Evolutionary conservation across 169 alveolate species (phyloP), one percentile per base, ranked within the genome.

Genomic region (Babesia ovata): DNA sequence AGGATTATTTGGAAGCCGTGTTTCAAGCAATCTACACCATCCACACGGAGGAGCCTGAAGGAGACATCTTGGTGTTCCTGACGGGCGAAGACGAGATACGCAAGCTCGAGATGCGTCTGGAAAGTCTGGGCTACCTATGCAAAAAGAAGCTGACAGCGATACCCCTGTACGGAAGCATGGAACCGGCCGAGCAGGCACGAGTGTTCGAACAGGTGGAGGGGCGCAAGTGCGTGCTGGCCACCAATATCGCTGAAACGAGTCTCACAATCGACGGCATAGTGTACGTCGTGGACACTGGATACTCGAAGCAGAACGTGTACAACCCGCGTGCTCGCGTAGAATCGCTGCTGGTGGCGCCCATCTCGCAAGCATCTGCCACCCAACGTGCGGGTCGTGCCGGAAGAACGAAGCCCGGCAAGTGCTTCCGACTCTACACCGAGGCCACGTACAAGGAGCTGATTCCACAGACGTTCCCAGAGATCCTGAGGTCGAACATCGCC

Each of bases 341-440:
- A 88, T 93, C 98, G 48, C 93, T 98, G 46, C 91, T 97, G 46
- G 98, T 97, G 26, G 94, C 98, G 28, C 99, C 99, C 1, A 97
- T 98, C 56, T 94, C 99, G 39, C 94, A 96, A 86, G 99, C 99
- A 36, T 94, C 98, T 49, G 99, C 99, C 0, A 96, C 97, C 86
- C 98, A 98, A 84, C 91, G 99, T 84, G 97, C 99, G 11, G 99
- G 99, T 46, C 90, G 99, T 75, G 99, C 99, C 13, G 99, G 99
- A 0, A 85, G 99, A 75, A 98, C 99, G 21, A 90, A 95, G 65
- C 99, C 99, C 4, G 99, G 99, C 28, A 98, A 97, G 86, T 97
- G 99, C 84, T 98, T 92, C 86, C 93, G 99, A 73, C 95, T 98
- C 24, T 97, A 97, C 88, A 97, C 99, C 9, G 97, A 97, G 86